A percentile compares a stretch with the other conserved stretches of the same genome.
Evolutionary conservation across 139 green algal species (phyloP).

Genomic region (Gonium pectorale): DNA sequence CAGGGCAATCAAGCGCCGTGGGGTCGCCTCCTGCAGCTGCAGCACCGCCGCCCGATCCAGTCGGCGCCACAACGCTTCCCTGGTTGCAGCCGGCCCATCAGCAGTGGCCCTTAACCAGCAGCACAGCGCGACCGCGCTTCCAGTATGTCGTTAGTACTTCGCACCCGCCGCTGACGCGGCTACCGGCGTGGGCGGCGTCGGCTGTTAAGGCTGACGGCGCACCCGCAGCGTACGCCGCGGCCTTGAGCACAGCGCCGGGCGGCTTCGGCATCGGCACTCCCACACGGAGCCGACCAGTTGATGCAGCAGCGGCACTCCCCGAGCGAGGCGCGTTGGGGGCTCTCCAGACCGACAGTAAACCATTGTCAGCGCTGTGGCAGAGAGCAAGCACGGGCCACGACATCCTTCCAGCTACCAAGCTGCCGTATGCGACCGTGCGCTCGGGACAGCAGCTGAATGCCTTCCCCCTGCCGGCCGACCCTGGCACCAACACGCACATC

Average conservation of each 20-base stretch:
- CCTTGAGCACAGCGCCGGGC: not conserved
- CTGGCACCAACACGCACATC: not conserved
- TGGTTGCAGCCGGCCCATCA: not conserved
- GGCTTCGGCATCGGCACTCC: not conserved
- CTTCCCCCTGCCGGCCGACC: not conserved
- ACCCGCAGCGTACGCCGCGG: constrained; percentile 4
- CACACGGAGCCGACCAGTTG: not conserved
- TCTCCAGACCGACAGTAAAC: too few species aligned
- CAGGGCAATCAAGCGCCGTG: too few species aligned
- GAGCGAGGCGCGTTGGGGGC: not conserved
- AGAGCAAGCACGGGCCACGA: too few species aligned
- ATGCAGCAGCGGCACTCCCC: not conserved
- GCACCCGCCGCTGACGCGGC: constrained; percentile 3
- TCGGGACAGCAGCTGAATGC: not conserved
- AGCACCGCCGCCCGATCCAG: not conserved
- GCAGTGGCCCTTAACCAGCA: constrained; percentile 11
- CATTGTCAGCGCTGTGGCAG: too few species aligned
- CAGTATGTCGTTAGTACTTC: constrained; percentile 14
- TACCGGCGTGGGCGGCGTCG: constrained; percentile 32
- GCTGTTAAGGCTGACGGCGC: not conserved
- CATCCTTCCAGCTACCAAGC: not conserved
- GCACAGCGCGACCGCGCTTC: constrained; percentile 12
- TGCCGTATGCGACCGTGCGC: not conserved
- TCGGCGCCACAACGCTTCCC: not conserved
- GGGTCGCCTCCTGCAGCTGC: not conserved